Evolutionary conservation across 345 rosid genomes (phyloP), one percentile per base, ranked within the genome.

Genomic region (Populus ilicifolia): DNA sequence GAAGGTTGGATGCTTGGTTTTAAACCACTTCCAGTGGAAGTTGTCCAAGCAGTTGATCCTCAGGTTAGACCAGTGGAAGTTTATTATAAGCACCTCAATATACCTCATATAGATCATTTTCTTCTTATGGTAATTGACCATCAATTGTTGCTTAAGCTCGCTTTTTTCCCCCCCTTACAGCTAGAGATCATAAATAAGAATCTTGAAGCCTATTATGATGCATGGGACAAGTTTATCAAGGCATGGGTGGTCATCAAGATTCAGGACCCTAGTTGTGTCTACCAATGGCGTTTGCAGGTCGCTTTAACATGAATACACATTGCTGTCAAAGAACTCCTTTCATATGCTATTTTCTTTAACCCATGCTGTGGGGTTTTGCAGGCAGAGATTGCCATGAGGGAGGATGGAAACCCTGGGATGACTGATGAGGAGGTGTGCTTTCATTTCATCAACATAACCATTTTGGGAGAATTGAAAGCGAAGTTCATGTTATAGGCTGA

Each of bases 1-100:
- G 99, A 96, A 84, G 99, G 98, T 50, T 96, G 99, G 99, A 94
- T 96, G 98, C 98, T 91, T 66, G 98, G 99, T 64, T 96, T 96
- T 81, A 94, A 88, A 73, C 97, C 98, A 12, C 78, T 87, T 82
- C 90, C 97, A 0, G 27, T 61, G 10, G 91, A 91, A 72, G 87
- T 65, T 56, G 92, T 91, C 74, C 83, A 74, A 86, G 90, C 92
- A 36, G 91, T 96, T 71, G 97, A 94, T 81, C 93, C 93, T 9
- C 99, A 93, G 97, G 99, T 96, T 73, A 64, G 73, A 36, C 52
- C 65, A 65, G 69, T 4, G 21, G 17, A 17, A 44, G 21, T 13
- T 67, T 59, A 62, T 62, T 68, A n/a, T 8, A 43, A 67, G 23
- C 29, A 14, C 25, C 33, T 54, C 41, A 4, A 30, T 18, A 20